Percentiles rank a stretch among this genome's conserved stretches.
phyloP scores from a whole-genome alignment of 768 basidiomycete genomes.

The Boletus subparvulus region DNA sequence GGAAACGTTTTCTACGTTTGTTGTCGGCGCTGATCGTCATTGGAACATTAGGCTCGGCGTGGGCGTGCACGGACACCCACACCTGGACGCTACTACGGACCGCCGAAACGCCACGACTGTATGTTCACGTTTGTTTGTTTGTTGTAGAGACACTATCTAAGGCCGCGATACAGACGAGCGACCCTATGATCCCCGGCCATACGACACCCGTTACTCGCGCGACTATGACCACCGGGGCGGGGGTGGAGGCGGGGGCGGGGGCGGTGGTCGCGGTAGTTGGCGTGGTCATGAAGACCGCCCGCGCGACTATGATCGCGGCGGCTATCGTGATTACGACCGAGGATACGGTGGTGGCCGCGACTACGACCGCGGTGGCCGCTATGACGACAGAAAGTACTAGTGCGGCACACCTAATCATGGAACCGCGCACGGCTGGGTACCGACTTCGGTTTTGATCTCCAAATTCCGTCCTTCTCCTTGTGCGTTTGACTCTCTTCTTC shows the following conservation, averaged over 20 bases:
- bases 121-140: constrained; percentile 26
- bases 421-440: constrained; percentile 1
- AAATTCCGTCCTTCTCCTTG: neutral
- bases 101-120: constrained; percentile 79
- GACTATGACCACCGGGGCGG: constrained; percentile 58
- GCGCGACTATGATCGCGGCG: constrained; percentile 39
- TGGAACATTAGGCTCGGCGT: constrained; percentile 66
- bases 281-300: constrained; percentile 37
- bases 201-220: constrained; percentile 82
- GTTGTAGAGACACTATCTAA: neutral
- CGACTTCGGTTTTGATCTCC: neutral
- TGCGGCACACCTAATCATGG: neutral
- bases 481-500: neutral
- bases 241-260: too few relatives aligned
- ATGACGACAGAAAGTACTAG: constrained; percentile 47
- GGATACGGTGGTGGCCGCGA: constrained; percentile 34
- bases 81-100: constrained; percentile 92
- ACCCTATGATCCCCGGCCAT: constrained; percentile 89
- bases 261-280: constrained; percentile 33
- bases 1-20: neutral
- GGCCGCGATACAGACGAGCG: constrained; percentile 57
- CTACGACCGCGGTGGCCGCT: constrained; percentile 41
- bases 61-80: constrained; percentile 91
- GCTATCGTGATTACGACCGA: constrained; percentile 41
- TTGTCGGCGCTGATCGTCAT: constrained; percentile 2